A percentile compares a stretch with the other conserved stretches of the same genome.
Evolutionary conservation across 148 eudicot genomes (phyloP).

Genomic region (Linanthus parryae): DNA sequence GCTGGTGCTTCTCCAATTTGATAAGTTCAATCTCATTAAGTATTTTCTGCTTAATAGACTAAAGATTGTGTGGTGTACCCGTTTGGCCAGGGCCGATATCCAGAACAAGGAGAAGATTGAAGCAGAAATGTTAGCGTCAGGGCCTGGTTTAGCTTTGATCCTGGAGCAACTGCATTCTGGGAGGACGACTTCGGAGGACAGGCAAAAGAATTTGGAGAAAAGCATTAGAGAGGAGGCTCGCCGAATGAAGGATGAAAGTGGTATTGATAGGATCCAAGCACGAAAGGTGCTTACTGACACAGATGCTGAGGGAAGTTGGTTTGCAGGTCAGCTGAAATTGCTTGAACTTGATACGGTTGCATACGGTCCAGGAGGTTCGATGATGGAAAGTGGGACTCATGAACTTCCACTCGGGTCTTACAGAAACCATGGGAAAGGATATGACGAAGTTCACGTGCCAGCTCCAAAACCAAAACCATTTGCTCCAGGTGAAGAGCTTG

Average conservation of each 20-base stretch:
- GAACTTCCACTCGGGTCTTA: conserved; percentile 44
- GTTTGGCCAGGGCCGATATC: conserved; percentile 50
- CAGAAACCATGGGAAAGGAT: conserved; percentile 40
- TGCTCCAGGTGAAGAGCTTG: conserved; percentile 37
- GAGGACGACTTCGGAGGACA: conserved; percentile 53
- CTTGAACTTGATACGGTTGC: conserved; percentile 48
- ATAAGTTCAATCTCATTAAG: conserved; percentile 46
- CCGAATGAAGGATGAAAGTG: conserved; percentile 39
- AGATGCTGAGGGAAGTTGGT: conserved; percentile 48
- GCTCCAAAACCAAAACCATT: conserved; percentile 43
- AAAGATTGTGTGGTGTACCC: conserved; percentile 63
- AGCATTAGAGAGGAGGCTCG: conserved; percentile 60
- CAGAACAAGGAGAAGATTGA: conserved; percentile 47
- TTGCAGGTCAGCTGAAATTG: conserved; percentile 52
- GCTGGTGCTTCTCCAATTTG: conserved; percentile 41
- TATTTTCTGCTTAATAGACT: conserved; percentile 41
- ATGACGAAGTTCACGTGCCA: conserved; percentile 58
- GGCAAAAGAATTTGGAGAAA: conserved; percentile 54
- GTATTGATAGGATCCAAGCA: conserved; percentile 28
- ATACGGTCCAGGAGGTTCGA: conserved; percentile 47
- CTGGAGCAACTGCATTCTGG: conserved; percentile 60
- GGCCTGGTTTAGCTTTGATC: conserved; percentile 38
- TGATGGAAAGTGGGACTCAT: conserved; percentile 52
- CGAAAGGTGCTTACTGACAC: conserved; percentile 36
- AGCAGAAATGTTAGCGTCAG: conserved; percentile 41